Evolutionary conservation across 495 filamentous ascomycete species (phyloP).

Genomic region (Aspergillus nanangensis): DNA sequence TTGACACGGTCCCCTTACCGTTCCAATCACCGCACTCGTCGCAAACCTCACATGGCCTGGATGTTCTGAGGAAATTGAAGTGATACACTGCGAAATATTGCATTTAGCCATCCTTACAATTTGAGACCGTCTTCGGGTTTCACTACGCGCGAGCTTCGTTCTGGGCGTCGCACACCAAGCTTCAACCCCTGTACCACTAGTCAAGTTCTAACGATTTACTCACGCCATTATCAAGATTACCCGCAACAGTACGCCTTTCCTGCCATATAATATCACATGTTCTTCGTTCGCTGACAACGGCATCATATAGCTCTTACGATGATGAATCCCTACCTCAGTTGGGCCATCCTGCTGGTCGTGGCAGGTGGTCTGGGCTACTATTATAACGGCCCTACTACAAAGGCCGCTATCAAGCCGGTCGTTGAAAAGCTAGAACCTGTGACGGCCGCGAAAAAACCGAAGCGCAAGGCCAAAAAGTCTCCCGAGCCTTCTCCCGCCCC

Average conservation of each 20-base stretch:
- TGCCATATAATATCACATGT: too few relatives aligned
- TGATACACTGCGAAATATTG: too few relatives aligned
- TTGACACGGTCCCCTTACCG: too few relatives aligned
- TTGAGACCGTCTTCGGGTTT: too few relatives aligned
- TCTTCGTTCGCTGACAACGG: conserved; percentile 6
- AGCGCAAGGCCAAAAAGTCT: conserved; percentile 34
- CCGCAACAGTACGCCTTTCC: not conserved
- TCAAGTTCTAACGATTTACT: not conserved
- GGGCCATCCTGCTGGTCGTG: conserved; percentile 53
- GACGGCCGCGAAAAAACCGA: conserved; percentile 37
- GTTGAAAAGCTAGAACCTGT: conserved; percentile 33
- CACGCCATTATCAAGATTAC: not conserved
- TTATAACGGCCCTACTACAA: conserved; percentile 37
- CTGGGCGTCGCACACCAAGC: not conserved
- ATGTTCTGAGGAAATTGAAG: too few relatives aligned
- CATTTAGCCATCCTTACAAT: too few relatives aligned
- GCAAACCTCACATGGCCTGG: too few relatives aligned
- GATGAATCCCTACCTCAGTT: conserved; percentile 49
- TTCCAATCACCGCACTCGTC: too few relatives aligned
- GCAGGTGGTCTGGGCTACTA: conserved; percentile 45
- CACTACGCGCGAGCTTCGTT: not conserved
- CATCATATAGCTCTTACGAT: conserved; percentile 18
- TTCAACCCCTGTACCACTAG: not conserved
- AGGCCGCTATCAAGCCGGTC: conserved; percentile 22
- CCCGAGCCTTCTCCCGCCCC: conserved; percentile 24